A percentile compares a stretch with the other conserved stretches of the same genome.
Evolutionary conservation across 179 eudicot species (phyloP).

Genomic region (Beta lomatogona): DNA sequence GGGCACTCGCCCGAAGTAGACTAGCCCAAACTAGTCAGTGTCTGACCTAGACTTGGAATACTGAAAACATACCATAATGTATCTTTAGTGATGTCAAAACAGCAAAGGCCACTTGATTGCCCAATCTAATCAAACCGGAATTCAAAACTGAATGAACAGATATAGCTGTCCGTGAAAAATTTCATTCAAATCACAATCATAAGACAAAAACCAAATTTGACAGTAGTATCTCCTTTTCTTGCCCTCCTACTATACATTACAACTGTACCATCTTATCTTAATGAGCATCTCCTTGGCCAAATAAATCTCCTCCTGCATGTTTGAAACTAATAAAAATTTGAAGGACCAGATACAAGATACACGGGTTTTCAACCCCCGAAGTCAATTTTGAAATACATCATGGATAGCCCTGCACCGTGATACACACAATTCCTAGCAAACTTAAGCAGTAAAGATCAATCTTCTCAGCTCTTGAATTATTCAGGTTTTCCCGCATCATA

Average conservation of each 20-base stretch:
- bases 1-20: too few relatives aligned
- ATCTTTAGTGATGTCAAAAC: neutral
- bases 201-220: neutral
- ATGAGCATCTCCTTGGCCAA: slow-evolving; percentile 7
- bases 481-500: neutral
- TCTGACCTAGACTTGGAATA: neutral
- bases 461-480: slow-evolving; percentile 15
- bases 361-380: slow-evolving; percentile 19
- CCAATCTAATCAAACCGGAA: neutral
- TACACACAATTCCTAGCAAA: slow-evolving; percentile 11
- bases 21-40: neutral
- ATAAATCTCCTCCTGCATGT: slow-evolving; percentile 14
- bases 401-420: slow-evolving; percentile 11
- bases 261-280: neutral
- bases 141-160: neutral
- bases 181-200: slow-evolving; percentile 12
- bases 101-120: neutral
- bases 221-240: neutral
- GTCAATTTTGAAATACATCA: slow-evolving; percentile 19
- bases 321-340: neutral
- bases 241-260: slow-evolving; percentile 25
- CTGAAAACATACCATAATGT: neutral
- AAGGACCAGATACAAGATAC: slow-evolving; percentile 21
- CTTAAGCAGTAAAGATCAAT: neutral
- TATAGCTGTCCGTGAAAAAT: slow-evolving; percentile 4